Evolutionary conservation across 441 rosid genomes (phyloP).

Genomic region (Mallotus repandus): DNA sequence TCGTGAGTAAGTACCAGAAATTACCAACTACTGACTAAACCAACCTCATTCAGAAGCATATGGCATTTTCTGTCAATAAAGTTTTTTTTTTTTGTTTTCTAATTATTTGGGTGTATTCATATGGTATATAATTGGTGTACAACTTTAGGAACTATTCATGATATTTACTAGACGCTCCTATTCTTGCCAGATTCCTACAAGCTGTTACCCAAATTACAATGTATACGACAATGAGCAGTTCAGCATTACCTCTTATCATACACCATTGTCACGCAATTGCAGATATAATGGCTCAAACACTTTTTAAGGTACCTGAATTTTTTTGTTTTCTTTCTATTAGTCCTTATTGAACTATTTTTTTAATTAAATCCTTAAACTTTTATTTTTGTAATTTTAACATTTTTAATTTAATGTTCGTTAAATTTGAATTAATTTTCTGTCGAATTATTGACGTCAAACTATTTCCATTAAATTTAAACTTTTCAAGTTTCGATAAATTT

Average conservation of each 20-base stretch:
- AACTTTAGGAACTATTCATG: background rate
- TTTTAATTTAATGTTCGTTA: no score
- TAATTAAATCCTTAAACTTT: no score
- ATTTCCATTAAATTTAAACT: no score
- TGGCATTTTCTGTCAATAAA: background rate
- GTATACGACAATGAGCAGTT: background rate
- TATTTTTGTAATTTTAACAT: no score
- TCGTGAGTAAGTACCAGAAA: background rate
- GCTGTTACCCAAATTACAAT: background rate
- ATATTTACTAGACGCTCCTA: background rate
- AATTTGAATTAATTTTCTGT: no score
- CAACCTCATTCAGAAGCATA: background rate
- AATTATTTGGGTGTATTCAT: background rate
- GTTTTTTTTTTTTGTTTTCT: background rate
- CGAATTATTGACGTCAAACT: no score
- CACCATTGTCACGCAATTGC: background rate
- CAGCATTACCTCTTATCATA: no score
- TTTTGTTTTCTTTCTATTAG: no score
- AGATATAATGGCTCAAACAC: no score
- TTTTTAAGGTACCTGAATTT: no score
- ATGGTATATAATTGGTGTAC: background rate
- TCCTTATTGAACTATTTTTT: no score
- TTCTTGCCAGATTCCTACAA: conserved; percentile 2
- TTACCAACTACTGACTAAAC: background rate
- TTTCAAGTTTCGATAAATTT: no score